Evolutionary conservation across 352 stramenopile genomes (phyloP), one percentile per base, ranked within the genome.

Genomic region (Phytopythium helicoides): DNA sequence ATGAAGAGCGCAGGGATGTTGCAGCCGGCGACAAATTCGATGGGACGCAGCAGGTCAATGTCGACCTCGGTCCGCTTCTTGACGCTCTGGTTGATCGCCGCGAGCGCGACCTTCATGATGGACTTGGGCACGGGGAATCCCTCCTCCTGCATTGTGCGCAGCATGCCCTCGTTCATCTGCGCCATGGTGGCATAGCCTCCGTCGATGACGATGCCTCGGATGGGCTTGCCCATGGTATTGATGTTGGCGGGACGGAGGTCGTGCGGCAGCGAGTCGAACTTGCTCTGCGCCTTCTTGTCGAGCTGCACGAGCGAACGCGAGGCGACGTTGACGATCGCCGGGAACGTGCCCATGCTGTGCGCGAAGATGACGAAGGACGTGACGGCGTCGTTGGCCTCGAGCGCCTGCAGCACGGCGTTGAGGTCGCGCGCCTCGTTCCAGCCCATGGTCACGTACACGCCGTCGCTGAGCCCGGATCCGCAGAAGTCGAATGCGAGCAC

Each of bases 401-500:
- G 37, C 8, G 68, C 68, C 58, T 89, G 60, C 42, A 94, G 62
- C 37, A 95, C 80, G 25, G 68, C 68, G 36, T 87, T 66, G 48
- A 95, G 56, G 52, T 95, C 86, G 40, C 76, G 62, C 15, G 71
- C 64, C 49, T 94, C 86, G 61, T 91, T 91, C 80, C 80, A 94
- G 36, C 86, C 86, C 72, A 92, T 87, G 5, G 83, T 95, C 52
- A 95, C 83, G 60, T 90, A 94, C 36, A 91, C 72, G 28, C 83
- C 86, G 51, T 93, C 86, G 22, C 76, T 90, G 12, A 78, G 54
- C 0, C 83, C 86, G 6, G 83, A 94, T 47, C 86, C 86, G 21
- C 73, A 89, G 49, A 73, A 93, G 65, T 95, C 86, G 50, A 95
- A 94, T 3, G 83, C 72, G 28, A 91, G 54, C 40, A 95, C 76